Conservation (phyloP, 2,329 filamentous ascomycete species). For the Penicillium sp. region DNA sequence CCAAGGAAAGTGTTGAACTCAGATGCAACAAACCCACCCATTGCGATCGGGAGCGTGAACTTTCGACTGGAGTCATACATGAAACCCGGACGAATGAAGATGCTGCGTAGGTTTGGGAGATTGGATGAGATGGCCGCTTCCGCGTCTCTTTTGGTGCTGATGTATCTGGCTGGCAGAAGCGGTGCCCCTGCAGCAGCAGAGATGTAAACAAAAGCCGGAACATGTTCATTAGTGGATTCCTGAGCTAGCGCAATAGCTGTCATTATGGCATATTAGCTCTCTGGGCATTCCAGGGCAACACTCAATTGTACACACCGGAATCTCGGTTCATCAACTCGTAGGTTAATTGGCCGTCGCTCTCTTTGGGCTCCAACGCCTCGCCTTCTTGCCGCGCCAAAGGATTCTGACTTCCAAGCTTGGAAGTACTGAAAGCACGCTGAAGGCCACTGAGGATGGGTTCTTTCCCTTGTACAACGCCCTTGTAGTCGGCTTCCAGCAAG, state of each 20-base stretch:
- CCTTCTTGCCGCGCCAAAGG: conserved; percentile 65
- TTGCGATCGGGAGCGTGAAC: conserved; percentile 83
- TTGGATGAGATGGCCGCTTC: conserved; percentile 72
- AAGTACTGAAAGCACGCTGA: conserved; percentile 72
- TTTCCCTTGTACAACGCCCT: conserved; percentile 79
- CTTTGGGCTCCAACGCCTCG: conserved; percentile 64
- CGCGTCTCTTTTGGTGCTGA: conserved; percentile 87
- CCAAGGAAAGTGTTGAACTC: conserved; percentile 77
- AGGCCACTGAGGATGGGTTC: conserved; percentile 81
- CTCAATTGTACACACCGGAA: conserved; percentile 48
- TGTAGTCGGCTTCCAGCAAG: conserved; percentile 96
- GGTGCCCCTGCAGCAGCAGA: conserved; percentile 86
- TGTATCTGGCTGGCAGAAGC: conserved; percentile 80
- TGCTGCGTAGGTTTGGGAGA: conserved; percentile 72
- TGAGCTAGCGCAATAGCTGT: conserved; percentile 79
- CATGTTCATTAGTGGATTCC: conserved; percentile 66
- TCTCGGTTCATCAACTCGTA: conserved; percentile 99
- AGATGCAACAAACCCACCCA: conserved; percentile 71
- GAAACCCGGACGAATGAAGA: conserved; percentile 85
- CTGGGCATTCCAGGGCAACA: not conserved
- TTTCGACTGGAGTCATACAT: conserved; percentile 82
- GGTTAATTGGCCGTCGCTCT: conserved; percentile 75
- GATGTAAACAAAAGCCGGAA: conserved; percentile 78
- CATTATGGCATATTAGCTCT: conserved; percentile 10
- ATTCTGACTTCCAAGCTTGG: conserved; percentile 65